Conservation (phyloP, 148 eudicot species). For the Chenopodium formosanum region DNA sequence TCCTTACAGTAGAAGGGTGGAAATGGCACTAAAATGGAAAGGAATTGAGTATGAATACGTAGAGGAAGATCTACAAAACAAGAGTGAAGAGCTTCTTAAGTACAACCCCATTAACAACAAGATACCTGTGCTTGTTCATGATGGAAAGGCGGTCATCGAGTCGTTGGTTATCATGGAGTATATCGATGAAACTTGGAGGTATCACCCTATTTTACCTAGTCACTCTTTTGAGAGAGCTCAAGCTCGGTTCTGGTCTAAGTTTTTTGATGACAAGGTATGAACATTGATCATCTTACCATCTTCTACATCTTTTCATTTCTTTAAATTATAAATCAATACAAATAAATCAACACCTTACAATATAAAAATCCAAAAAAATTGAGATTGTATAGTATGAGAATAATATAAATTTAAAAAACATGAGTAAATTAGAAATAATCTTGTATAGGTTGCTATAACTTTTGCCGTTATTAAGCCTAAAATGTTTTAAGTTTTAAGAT, state of each 20-base stretch:
- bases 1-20: slow-evolving; percentile 22
- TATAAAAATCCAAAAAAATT: too few relatives aligned
- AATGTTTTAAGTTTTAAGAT: too few relatives aligned
- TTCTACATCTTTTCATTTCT: too few relatives aligned
- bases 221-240: slow-evolving; percentile 39
- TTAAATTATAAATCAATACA: too few relatives aligned
- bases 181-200: slow-evolving; percentile 43
- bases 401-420: too few relatives aligned
- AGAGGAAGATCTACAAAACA: slow-evolving; percentile 20
- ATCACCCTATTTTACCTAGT: slow-evolving; percentile 35
- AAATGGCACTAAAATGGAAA: slow-evolving; percentile 23
- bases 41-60: slow-evolving; percentile 27
- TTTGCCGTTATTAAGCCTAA: too few relatives aligned
- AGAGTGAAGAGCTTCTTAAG: slow-evolving; percentile 27
- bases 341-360: too few relatives aligned
- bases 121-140: slow-evolving; percentile 34
- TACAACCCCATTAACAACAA: slow-evolving; percentile 36
- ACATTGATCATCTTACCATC: too few relatives aligned
- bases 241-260: slow-evolving; percentile 54
- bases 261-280: slow-evolving; percentile 29
- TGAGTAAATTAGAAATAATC: too few relatives aligned
- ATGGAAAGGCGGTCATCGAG: slow-evolving; percentile 39
- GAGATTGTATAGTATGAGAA: too few relatives aligned
- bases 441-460: too few relatives aligned
- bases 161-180: slow-evolving; percentile 47